Conservation (phyloP, 1,139 yeast genomes). For the Debaryomyces fabryi region DNA sequence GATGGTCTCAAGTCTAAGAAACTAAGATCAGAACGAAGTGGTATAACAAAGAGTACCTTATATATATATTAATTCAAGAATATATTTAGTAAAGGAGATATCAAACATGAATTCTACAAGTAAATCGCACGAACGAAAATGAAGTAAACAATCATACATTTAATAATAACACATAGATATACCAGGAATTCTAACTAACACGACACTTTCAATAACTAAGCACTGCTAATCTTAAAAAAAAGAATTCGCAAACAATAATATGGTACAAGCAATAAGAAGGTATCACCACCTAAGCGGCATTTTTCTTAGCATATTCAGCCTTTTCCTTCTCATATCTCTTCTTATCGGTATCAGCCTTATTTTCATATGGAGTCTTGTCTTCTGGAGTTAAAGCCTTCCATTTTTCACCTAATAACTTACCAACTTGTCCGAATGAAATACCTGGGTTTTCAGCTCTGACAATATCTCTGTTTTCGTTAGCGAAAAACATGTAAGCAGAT, state of each 20-base stretch:
- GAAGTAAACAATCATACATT: conserved; percentile 6
- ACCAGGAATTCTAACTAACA: background rate
- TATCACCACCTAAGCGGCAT: conserved; percentile 11
- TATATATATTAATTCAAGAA: no score
- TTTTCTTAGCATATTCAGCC: conserved; percentile 74
- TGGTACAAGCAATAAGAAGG: conserved; percentile 9
- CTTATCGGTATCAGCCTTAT: conserved; percentile 93
- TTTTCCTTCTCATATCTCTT: conserved; percentile 96
- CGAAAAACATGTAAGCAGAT: conserved; percentile 98
- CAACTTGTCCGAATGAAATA: conserved; percentile 89
- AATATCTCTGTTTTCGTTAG: conserved; percentile 93
- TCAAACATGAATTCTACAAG: background rate
- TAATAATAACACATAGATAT: conserved; percentile 6
- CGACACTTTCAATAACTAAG: conserved; percentile 1
- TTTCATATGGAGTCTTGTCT: conserved; percentile 86
- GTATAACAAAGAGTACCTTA: no score
- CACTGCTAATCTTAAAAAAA: background rate
- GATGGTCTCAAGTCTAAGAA: no score
- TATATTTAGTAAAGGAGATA: background rate
- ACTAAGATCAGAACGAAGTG: no score
- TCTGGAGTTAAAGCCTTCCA: conserved; percentile 89
- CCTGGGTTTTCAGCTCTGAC: conserved; percentile 96
- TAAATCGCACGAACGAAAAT: background rate
- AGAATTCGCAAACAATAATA: conserved; percentile 5
- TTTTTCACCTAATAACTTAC: conserved; percentile 89